These are phyloP conservation scores for Rubus idaeus DNA, from an alignment of 306 rosid species.

Conservation along the genomic window DNA sequence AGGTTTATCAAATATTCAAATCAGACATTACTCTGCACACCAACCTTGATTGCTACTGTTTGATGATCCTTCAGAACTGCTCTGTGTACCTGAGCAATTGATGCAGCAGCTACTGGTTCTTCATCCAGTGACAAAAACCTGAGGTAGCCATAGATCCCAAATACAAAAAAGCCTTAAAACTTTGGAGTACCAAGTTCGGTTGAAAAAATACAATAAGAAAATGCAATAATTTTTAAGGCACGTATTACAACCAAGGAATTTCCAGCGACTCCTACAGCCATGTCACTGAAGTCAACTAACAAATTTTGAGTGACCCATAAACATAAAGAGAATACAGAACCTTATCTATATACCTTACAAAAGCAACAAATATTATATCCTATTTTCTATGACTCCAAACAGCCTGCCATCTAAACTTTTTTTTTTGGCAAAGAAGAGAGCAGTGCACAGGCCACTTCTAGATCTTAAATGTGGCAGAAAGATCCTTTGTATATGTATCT, in stretches of 20 bases:
- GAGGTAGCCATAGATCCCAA: conserved; percentile 3
- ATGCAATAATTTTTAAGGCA: background rate
- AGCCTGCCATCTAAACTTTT: background rate
- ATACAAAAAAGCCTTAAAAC: conserved; percentile 3
- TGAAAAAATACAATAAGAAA: background rate
- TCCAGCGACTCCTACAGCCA: background rate
- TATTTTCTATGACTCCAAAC: background rate
- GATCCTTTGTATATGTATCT: background rate
- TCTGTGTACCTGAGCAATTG: conserved; percentile 90
- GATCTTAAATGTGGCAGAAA: background rate
- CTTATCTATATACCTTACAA: background rate
- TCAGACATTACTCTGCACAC: conserved; percentile 24
- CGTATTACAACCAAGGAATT: background rate
- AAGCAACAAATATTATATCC: background rate
- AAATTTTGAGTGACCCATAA: background rate
- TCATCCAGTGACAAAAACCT: conserved; percentile 84
- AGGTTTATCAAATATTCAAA: conserved; percentile 8
- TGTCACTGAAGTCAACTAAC: background rate
- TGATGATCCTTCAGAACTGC: conserved; percentile 65
- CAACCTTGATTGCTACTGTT: conserved; percentile 91
- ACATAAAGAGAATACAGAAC: background rate
- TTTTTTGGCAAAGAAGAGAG: background rate
- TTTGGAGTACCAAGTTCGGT: background rate
- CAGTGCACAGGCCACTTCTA: background rate
- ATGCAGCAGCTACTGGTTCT: conserved; percentile 85